Base-by-base conservation (phyloP, 2,329 filamentous ascomycete species). In the Pseudogymnoascus sp. region DNA sequence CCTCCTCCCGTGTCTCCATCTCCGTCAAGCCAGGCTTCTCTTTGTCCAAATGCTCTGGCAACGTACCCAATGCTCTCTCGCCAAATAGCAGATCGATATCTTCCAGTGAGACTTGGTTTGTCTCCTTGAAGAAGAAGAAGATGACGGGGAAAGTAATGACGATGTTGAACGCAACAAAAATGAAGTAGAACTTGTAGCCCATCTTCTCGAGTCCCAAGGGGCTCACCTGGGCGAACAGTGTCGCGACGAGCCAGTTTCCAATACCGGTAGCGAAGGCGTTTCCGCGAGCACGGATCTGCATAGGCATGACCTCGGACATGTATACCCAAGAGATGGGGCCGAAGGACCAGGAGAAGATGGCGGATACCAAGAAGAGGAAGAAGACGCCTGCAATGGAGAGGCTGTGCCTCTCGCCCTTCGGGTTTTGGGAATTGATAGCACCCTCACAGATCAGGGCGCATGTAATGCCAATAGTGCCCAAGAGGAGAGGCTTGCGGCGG, bases 261-360 rank as follows among this genome's bases (percentile, higher is more conserved):
- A 84, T 75, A 57, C 77, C 80, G 0, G 82, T 83, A 0, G 81
- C 80, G 64, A 84, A 83, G 4, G 82, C 81, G 53, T 78, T 81
- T 2, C 82, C 82, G 20, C 78, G 76, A 5, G 80, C 80, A 33
- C 86, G 82, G 60, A 87, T 87, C 64, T 83, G 82, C 72, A 88
- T 80, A 8, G 86, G 84, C 71, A 85, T 83, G 63, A 88, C 82
- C 70, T 88, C 86, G 14, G 80, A 80, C 69, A 84, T 84, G 70
- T 88, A 88, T 1, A 87, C 77, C 83, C 84, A 87, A 0, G 76
- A 78, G 68, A 82, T 78, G 3, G 82, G 81, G 1, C 83, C 80
- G 73, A 83, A 85, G 0, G 81, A 83, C 43, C 83, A 68, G 4
- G 80, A 82, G 66, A 85, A 86, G 65, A 84, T 79, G 12, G 80